phyloP scores from a whole-genome alignment of 78 protist genomes.

The Planoprotostelium fungivorum region DNA sequence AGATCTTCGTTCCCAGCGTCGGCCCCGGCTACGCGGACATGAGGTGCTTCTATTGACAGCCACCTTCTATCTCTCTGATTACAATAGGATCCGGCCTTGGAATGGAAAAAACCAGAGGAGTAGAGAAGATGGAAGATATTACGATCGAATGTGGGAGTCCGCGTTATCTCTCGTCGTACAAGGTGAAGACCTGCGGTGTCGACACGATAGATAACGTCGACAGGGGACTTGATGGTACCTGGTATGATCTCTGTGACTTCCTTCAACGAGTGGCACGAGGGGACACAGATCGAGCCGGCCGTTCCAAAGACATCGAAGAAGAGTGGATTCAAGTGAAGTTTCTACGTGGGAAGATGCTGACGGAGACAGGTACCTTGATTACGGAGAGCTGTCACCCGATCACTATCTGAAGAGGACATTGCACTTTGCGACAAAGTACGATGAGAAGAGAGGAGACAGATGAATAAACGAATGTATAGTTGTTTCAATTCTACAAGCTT shows the following conservation, averaged over 20 bases:
- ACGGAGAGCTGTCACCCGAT: background rate
- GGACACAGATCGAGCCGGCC: conserved; percentile 54
- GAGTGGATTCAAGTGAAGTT: background rate
- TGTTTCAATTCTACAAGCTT: too few species aligned
- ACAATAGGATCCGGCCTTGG: conserved; percentile 50
- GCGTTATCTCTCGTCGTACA: conserved; percentile 1
- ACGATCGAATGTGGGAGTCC: background rate
- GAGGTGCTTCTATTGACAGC: background rate
- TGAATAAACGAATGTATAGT: too few species aligned
- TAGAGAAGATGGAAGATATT: conserved; percentile 26
- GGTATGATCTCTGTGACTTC: conserved; percentile 22
- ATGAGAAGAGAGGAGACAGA: background rate
- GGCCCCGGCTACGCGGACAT: conserved; percentile 64
- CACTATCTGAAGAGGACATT: background rate
- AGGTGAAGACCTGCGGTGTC: background rate
- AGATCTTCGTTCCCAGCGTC: conserved; percentile 36
- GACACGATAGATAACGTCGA: background rate
- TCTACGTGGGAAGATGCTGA: background rate
- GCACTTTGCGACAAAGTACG: background rate
- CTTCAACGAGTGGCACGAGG: conserved; percentile 71
- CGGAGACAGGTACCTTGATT: background rate
- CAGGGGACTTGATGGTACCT: background rate
- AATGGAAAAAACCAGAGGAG: conserved; percentile 14
- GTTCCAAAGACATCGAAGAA: background rate
- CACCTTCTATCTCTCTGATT: background rate